Conservation (phyloP, 495 filamentous ascomycete species). For the Hypoxylon rickii region DNA sequence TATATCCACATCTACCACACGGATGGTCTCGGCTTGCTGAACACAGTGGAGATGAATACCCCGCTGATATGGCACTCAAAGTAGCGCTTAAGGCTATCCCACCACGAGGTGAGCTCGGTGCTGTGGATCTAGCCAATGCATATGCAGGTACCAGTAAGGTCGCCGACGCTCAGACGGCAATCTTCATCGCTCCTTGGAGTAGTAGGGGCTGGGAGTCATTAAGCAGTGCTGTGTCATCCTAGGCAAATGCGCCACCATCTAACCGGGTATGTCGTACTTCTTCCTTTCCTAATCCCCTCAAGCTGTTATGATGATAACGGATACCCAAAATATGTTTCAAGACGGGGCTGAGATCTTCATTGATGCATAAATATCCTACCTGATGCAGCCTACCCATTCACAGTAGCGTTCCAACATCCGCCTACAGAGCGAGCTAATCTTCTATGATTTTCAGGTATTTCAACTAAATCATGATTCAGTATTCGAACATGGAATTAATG, state of each 20-base stretch:
- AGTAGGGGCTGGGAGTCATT: conserved; percentile 63
- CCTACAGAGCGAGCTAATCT: neutral
- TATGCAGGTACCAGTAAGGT: conserved; percentile 74
- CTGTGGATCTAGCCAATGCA: conserved; percentile 71
- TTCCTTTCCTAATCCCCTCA: neutral
- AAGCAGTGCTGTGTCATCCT: conserved; percentile 35
- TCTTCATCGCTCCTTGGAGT: conserved; percentile 83
- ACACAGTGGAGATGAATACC: conserved; percentile 54
- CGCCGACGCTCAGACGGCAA: conserved; percentile 73
- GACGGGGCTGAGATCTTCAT: conserved; percentile 42
- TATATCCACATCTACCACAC: conserved; percentile 72
- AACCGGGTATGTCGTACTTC: conserved; percentile 15
- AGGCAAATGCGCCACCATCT: conserved; percentile 7
- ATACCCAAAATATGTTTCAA: conserved; percentile 42
- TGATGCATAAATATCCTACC: conserved; percentile 37
- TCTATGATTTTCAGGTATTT: no score
- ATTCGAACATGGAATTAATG: no score
- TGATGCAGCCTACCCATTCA: conserved; percentile 12
- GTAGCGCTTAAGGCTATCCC: conserved; percentile 75
- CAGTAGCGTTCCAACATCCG: neutral
- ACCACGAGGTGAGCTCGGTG: conserved; percentile 67
- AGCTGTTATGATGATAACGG: conserved; percentile 37
- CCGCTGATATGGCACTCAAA: conserved; percentile 79
- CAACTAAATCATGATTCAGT: no score
- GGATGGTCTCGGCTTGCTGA: conserved; percentile 77